Evolutionary conservation across 1,139 yeast species (phyloP).

Genomic region (Lodderomyces metapsilosis): DNA sequence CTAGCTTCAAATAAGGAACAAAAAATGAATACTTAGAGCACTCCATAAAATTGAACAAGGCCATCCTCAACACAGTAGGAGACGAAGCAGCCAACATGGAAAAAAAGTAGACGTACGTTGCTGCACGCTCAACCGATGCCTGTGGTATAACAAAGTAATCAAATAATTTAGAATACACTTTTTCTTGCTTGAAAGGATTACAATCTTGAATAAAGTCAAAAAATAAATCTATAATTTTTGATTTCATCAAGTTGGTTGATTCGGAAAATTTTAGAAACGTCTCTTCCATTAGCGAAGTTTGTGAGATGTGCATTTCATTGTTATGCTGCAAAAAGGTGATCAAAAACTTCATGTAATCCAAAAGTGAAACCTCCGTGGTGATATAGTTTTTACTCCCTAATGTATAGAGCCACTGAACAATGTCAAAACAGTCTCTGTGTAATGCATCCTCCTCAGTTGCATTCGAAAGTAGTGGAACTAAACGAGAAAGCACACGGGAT

Average conservation of each 20-base stretch:
- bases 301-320: slow-evolving; percentile 9
- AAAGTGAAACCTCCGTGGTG: slow-evolving; percentile 20
- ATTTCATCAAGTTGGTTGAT: slow-evolving; percentile 20
- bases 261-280: slow-evolving; percentile 9
- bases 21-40: slow-evolving; percentile 33
- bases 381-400: slow-evolving; percentile 30
- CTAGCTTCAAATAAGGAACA: slow-evolving; percentile 24
- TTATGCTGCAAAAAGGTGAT: slow-evolving; percentile 13
- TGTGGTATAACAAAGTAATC: slow-evolving; percentile 33
- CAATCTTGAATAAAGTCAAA: slow-evolving; percentile 4
- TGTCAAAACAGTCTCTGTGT: slow-evolving; percentile 33
- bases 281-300: slow-evolving; percentile 5
- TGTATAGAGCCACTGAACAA: slow-evolving; percentile 31
- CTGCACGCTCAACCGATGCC: slow-evolving; percentile 36
- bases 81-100: slow-evolving; percentile 28
- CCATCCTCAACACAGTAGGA: slow-evolving; percentile 26
- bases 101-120: slow-evolving; percentile 39
- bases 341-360: slow-evolving; percentile 21
- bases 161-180: slow-evolving; percentile 31
- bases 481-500: slow-evolving; percentile 22
- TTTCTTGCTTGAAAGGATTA: slow-evolving; percentile 19
- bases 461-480: slow-evolving; percentile 15
- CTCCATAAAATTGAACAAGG: slow-evolving; percentile 44
- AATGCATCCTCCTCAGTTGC: slow-evolving; percentile 17
- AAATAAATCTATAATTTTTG: slow-evolving; percentile 7